These are phyloP conservation scores for Mesembryanthemum crystallinum DNA, from an alignment of 148 eudicot genomes.

Conservation along the genomic window DNA sequence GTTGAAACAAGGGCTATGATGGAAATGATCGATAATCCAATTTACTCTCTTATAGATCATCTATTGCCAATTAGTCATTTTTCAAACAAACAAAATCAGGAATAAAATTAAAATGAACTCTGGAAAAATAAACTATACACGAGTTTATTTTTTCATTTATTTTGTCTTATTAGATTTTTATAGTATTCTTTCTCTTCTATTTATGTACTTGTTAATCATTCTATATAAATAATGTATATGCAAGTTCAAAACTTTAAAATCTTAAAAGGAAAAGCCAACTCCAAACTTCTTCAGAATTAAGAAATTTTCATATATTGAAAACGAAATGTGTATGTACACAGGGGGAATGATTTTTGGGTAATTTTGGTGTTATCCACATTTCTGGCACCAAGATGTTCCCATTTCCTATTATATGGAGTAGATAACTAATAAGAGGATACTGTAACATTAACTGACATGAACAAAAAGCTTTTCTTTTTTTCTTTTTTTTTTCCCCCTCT, in stretches of 20 bases:
- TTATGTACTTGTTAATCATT: neutral
- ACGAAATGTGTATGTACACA: neutral
- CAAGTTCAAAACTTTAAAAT: neutral
- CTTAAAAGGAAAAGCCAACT: neutral
- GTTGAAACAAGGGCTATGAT: too few species aligned
- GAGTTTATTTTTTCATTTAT: too few species aligned
- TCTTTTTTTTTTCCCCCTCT: too few species aligned
- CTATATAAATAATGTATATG: neutral
- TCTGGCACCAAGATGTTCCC: constrained; percentile 18
- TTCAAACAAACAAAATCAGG: too few species aligned
- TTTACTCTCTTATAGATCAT: too few species aligned
- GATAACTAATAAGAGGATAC: constrained; percentile 14
- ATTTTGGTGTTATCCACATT: constrained; percentile 1
- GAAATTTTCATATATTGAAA: constrained; percentile 10
- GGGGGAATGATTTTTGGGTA: constrained; percentile 10
- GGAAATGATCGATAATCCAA: too few species aligned
- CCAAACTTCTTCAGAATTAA: neutral
- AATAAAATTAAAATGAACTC: too few species aligned
- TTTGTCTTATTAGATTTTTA: too few species aligned
- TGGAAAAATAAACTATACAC: too few species aligned
- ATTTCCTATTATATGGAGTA: constrained; percentile 9
- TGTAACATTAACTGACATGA: constrained; percentile 4
- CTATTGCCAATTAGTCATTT: too few species aligned
- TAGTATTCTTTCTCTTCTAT: too few species aligned
- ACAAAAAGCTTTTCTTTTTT: neutral